Evolutionary conservation across 2,329 filamentous ascomycete genomes (phyloP), one percentile per base, ranked within the genome.

Genomic region (Apiospora saccharicola): DNA sequence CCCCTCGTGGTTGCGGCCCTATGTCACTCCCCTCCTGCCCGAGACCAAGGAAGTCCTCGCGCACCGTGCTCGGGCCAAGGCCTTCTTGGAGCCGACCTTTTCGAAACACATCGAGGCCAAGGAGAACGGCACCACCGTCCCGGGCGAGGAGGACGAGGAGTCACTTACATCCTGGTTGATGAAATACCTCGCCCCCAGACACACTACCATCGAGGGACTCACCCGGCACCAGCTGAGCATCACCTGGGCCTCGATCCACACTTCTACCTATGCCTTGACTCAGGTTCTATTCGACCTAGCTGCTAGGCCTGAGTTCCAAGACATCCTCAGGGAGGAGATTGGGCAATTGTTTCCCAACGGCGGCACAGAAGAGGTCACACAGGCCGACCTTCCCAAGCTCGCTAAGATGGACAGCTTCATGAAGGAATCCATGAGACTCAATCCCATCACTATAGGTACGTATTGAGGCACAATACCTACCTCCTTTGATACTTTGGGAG

Each of bases 351-450:
- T 64, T 22, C 3, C 26, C 14, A n/a, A 22, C 5, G 12, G 57
- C 16, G n/a, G 30, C 13, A 22, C 8, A 4, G 57, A 64, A 10
- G 24, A 64, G 19, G 19, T 68, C 41, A 12, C 37, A 1, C 37
- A 30, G 24, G 19, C 64, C 4, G 64, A 68, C 34, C 14, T 68
- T 14, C n/a, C 64, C 64, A 43, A 44, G 41, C 64, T 68, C 19
- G 64, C 24, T 3, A 68, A 68, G 64, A 68, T 68, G 34, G 64
- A 68, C 34, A 68, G 64, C 41, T 68, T 68, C 64, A 68, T 68
- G 64, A 68, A 44, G 41, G 64, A 68, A 22, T 16, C 34, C 41
- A 44, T 68, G 64, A n/a, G 64, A 44, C 19, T 68, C 19, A 68
- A 68, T 19, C 64, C 64, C 4, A 24, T 10, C 16, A 68, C 64